Evolutionary conservation across 2,329 filamentous ascomycete genomes (phyloP), one percentile per base, ranked within the genome.

Genomic region (Pseudogymnoascus sp.): DNA sequence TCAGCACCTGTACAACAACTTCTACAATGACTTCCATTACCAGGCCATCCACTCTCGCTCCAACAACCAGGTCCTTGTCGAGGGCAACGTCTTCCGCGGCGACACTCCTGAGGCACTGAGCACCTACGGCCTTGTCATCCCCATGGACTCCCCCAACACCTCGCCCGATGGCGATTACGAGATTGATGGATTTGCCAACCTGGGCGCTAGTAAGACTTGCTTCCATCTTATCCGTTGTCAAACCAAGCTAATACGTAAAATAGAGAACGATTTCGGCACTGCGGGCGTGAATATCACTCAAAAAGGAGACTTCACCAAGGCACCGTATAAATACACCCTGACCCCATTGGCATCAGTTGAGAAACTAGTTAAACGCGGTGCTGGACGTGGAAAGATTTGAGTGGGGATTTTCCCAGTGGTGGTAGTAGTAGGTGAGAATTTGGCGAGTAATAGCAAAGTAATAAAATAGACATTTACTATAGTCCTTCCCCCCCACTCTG

Each of bases 81-180:
- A 82, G 65, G 78, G 76, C 2, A 81, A 81, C 62, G 78, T 79
- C 2, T 81, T 81, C 71, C 70, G 75, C 4, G 77, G 77, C 4
- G 75, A 79, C 61, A 81, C 80, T 0, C 72, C 71, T 13, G 79
- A 81, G 65, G 80, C 82, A 0, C 69, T 83, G 23, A 81, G 77
- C 67, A 83, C 82, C 0, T 82, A 83, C 61, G 81, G 82, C 0
- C 72, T 83, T 0, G 82, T 83, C 1, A 80, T 84, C n/a, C 82
- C 82, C 0, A 74, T 78, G 53, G 82, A 83, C 65, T 80, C 78
- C 47, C 82, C 82, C 0, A 84, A 84, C 64, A 83, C 80, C 0
- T 78, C 77, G 64, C 75, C 77, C 1, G 81, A 80, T 10, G 82
- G 81, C 1, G 82, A 84, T 59, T 77, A 78, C 67, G 81, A 83